These are phyloP conservation scores for Calocybe cyanea DNA, from an alignment of 768 basidiomycete genomes.

Conservation along the genomic window DNA sequence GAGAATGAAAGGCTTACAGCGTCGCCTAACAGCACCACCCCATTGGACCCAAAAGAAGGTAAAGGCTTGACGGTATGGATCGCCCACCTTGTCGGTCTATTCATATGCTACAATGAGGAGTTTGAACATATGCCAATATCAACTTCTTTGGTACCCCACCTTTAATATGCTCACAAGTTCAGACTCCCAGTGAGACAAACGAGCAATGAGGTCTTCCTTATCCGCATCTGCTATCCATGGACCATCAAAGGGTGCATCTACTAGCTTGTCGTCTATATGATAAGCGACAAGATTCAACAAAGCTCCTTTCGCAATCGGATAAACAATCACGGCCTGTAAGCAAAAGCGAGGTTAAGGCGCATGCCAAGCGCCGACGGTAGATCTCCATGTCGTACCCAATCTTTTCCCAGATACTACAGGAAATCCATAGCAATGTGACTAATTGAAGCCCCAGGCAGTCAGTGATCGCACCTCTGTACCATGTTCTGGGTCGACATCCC, in stretches of 20 bases:
- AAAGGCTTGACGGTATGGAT: conserved; percentile 38
- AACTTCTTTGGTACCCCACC: background rate
- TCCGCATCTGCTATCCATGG: conserved; percentile 25
- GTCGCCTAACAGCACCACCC: conserved; percentile 46
- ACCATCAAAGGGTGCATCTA: conserved; percentile 27
- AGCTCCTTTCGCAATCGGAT: conserved; percentile 33
- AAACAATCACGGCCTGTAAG: conserved; percentile 34
- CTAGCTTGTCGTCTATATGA: conserved; percentile 22
- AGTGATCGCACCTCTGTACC: conserved; percentile 17
- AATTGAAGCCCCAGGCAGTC: background rate
- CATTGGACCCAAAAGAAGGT: conserved; percentile 31
- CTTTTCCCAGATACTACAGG: conserved; percentile 27
- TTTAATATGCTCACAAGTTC: conserved; percentile 27
- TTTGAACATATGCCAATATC: background rate
- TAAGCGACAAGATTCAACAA: conserved; percentile 33
- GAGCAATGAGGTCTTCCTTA: conserved; percentile 26
- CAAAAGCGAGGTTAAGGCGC: background rate
- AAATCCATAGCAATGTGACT: background rate
- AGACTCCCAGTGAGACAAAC: conserved; percentile 32
- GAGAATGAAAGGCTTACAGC: conserved; percentile 27
- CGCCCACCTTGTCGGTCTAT: conserved; percentile 33
- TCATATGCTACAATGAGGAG: conserved; percentile 3
- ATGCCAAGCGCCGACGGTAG: background rate
- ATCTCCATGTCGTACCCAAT: conserved; percentile 24
- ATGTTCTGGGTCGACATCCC: conserved; percentile 5